These are phyloP conservation scores for Syzygium malaccense DNA, from an alignment of 441 rosid species.

Conservation along the genomic window DNA sequence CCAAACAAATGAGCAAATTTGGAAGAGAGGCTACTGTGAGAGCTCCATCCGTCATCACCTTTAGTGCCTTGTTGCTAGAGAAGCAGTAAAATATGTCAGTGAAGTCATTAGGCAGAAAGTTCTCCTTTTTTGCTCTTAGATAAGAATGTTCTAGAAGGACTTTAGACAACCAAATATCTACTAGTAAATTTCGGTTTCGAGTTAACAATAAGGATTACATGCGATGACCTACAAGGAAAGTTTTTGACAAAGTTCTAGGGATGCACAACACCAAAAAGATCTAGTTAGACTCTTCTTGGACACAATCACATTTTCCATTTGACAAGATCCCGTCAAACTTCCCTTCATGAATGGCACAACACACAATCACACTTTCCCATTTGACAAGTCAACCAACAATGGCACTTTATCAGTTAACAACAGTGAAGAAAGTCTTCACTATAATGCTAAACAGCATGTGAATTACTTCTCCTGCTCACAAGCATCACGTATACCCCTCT, in stretches of 20 bases:
- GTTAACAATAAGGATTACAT: not conserved
- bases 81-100: slow-evolving; percentile 7
- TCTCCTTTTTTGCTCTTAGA: not conserved
- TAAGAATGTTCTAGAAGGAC: not conserved
- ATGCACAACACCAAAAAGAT: not conserved
- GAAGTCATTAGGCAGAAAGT: not conserved
- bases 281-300: not conserved
- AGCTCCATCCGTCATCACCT: slow-evolving; percentile 37
- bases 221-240: not conserved
- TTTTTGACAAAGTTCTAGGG: not conserved
- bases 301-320: not conserved
- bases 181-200: not conserved
- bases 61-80: slow-evolving; percentile 42
- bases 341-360: not conserved
- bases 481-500: not conserved
- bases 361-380: not conserved
- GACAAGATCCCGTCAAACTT: not conserved
- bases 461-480: not conserved
- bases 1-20: slow-evolving; percentile 87
- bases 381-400: not conserved
- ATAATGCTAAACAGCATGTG: not conserved
- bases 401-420: not conserved
- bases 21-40: slow-evolving; percentile 54
- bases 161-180: not conserved
- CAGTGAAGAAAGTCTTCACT: not conserved